Base-by-base conservation (phyloP, 331 rosid genomes). In the Spiraea crenata region DNA sequence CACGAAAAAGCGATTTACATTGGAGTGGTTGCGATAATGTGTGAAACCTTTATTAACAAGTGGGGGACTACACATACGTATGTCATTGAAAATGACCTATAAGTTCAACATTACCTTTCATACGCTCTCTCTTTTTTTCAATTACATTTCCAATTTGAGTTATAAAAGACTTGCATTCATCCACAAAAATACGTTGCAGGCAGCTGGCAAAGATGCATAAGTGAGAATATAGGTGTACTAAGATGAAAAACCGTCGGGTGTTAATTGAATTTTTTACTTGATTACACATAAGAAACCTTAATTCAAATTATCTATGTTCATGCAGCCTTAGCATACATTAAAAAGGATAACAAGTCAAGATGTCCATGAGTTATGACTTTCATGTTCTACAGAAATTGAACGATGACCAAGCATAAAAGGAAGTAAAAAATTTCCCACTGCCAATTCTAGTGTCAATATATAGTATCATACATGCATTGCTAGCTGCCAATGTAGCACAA, bases 11-110 rank as follows among this genome's bases (percentile, higher is more conserved):
- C 15, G 25, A 65, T 15, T 11, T 14, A 15, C 4, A 35, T 31
- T 25, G 17, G 46, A 35, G 59, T 49, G 59, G 59, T n/a, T 49
- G 59, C 50, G 46, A 39, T 10, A 37, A 49, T 37, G 71, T 3
- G 70, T 19, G 25, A 49, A 50, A 67, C 6, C 71, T 67, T 67
- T n/a, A 67, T 34, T 35, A 4, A 50, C 48, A 63, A 50, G 71
- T 63, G 48, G 71, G 60, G 5, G 37, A 25, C 31, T 25, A 25
- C 31, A 25, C 31, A 12, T 4, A 56, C 10, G 12, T 56, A 45
- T 9, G 61, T 15, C 39, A 17, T 38, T 39, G n/a, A 51, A 65
- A 39, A 51, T 48, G 16, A 38, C 61, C 44, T 5, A 9, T 4
- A 15, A 56, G 11, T 56, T 12, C 61, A 56, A 67, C 72, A 17